Conservation (phyloP, 805 yeast genomes). For the Grigorovia transvaalensis region DNA sequence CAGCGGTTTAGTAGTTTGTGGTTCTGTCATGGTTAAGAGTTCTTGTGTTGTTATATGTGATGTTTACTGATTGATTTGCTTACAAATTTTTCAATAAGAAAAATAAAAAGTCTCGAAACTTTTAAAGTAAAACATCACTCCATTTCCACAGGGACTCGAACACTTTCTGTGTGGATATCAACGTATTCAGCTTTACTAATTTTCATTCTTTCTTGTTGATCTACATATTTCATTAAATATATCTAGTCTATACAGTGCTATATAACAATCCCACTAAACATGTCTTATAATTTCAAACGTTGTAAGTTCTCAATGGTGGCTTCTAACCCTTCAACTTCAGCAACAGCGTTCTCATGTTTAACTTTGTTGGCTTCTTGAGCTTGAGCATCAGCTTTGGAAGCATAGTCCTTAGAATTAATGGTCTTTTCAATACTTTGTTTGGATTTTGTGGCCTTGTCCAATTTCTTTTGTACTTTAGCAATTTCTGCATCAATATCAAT, state of each 20-base stretch:
- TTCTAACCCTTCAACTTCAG: constrained; percentile 85
- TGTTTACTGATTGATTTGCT: not conserved
- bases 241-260: not conserved
- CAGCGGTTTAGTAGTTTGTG: not conserved
- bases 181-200: not conserved
- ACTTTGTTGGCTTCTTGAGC: constrained; percentile 68
- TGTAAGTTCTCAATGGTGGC: constrained; percentile 79
- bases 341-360: constrained; percentile 58
- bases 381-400: constrained; percentile 70
- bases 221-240: not conserved
- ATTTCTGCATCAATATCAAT: constrained; percentile 90
- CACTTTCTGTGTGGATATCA: no score
- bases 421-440: constrained; percentile 59
- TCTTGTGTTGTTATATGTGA: not conserved
- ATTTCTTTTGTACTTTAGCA: constrained; percentile 66
- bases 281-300: constrained; percentile 48
- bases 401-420: constrained; percentile 64
- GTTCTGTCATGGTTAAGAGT: not conserved
- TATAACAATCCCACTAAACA: not conserved
- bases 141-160: no score
- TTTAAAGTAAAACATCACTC: no score
- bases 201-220: no score
- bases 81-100: not conserved
- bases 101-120: no score
- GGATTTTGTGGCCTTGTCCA: constrained; percentile 51